Evolutionary conservation across 495 filamentous ascomycete genomes (phyloP), one percentile per base, ranked within the genome.

Genomic region (Daldinia caldariorum): DNA sequence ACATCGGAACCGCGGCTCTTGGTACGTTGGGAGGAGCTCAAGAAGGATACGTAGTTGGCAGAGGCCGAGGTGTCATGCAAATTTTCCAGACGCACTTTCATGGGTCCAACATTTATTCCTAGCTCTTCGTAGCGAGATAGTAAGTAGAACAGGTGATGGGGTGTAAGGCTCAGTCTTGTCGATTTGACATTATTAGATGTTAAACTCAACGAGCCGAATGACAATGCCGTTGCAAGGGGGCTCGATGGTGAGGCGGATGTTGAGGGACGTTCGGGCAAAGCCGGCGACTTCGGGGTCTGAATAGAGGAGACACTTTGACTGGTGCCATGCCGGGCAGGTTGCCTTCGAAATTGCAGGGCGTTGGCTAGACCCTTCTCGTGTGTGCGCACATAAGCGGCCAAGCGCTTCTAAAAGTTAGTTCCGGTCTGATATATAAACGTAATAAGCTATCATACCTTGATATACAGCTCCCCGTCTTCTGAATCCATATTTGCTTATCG

Each of bases 291-390:
- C 45, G 84, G 84, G 57, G 79, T 72, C 78, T 76, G 78, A 47
- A 83, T 78, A 53, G 83, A 79, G 58, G 85, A 77, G 54, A 86
- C 77, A 72, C 83, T 85, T 65, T 86, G 83, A 51, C 86, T 85
- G 53, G 84, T 80, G 56, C 83, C 89, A 89, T 93, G 85, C 77
- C 86, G 89, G 64, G 85, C 71, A 35, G 80, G 85, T 70, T 92
- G 91, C 61, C 89, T 87, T 73, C 87, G 89, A 59, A 94, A 84
- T 77, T 97, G 95, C 37, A 97, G 84, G 67, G 95, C 94, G 81
- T 98, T 98, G 70, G 95, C 95, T 65, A 99, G 88, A 29, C 93
- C 95, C 82, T 96, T 97, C 79, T 99, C 95, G 81, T 99, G 93
- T 37, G 94, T 97, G 61, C 94, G 92, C 77, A 99, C 93, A 81